Evolutionary conservation across 441 rosid species (phyloP).

Genomic region (Manihot esculenta): DNA sequence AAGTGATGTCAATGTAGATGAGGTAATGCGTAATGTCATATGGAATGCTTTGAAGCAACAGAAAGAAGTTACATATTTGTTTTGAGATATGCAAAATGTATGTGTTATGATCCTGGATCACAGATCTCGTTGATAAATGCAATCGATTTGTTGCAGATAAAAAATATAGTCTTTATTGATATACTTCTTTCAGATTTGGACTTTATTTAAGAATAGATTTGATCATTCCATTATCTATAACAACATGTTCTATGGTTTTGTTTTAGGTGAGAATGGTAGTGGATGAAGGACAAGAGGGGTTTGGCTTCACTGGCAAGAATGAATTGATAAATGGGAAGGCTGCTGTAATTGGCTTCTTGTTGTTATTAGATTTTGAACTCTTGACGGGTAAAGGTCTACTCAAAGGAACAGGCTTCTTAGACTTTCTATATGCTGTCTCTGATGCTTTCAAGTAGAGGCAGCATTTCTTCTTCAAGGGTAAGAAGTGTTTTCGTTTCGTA

Average conservation of each 20-base stretch:
- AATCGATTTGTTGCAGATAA: too few species aligned
- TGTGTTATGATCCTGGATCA: too few species aligned
- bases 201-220: too few species aligned
- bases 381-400: slow-evolving; percentile 90
- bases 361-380: slow-evolving; percentile 85
- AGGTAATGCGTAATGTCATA: slow-evolving; percentile 42
- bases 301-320: slow-evolving; percentile 71
- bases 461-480: slow-evolving; percentile 7
- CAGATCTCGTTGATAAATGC: too few species aligned
- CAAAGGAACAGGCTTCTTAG: slow-evolving; percentile 91
- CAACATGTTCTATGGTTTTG: slow-evolving; percentile 14
- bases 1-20: slow-evolving; percentile 78
- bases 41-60: background rate
- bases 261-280: slow-evolving; percentile 86
- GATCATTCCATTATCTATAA: too few species aligned
- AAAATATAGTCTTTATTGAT: too few species aligned
- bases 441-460: slow-evolving; percentile 62
- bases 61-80: background rate
- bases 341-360: slow-evolving; percentile 80
- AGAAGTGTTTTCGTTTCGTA: slow-evolving; percentile 17
- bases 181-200: too few species aligned
- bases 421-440: slow-evolving; percentile 66
- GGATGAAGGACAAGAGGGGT: slow-evolving; percentile 65
- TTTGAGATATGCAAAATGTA: background rate
- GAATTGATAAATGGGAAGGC: slow-evolving; percentile 93